Evolutionary conservation across 176 grass and related monocot genomes (phyloP).

Genomic region (Carex scoparia): DNA sequence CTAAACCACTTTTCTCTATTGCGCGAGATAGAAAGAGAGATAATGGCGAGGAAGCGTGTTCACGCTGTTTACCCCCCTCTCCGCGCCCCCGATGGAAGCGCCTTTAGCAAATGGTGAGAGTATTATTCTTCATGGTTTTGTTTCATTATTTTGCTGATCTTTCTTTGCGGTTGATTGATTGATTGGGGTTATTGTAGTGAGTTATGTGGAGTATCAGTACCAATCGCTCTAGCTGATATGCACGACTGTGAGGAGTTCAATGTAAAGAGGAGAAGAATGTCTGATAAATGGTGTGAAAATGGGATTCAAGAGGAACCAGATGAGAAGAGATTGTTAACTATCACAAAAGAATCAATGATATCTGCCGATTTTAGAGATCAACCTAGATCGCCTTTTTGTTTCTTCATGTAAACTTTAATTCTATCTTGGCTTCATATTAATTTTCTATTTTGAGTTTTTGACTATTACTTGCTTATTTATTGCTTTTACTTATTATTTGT

Average conservation of each 20-base stretch:
- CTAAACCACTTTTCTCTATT: not conserved
- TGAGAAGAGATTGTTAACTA: not conserved
- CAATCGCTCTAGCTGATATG: slow-evolving; percentile 32
- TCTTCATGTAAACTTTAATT: slow-evolving; percentile 24
- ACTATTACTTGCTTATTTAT: not conserved
- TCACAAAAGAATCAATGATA: not conserved
- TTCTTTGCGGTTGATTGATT: not conserved
- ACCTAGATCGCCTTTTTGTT: slow-evolving; percentile 28
- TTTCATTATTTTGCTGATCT: not conserved
- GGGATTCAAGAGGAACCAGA: not conserved
- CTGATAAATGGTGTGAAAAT: not conserved
- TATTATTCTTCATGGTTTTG: not conserved
- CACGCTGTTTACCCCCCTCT: not conserved
- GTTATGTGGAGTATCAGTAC: slow-evolving; percentile 10
- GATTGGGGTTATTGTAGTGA: slow-evolving; percentile 11
- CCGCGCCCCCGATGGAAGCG: slow-evolving; percentile 32
- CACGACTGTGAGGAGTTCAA: slow-evolving; percentile 24
- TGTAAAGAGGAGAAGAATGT: slow-evolving; percentile 1
- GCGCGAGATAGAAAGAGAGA: slow-evolving; percentile 14
- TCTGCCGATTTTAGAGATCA: slow-evolving; percentile 8
- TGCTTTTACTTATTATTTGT: not conserved
- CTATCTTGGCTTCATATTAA: not conserved
- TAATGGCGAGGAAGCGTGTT: slow-evolving; percentile 26
- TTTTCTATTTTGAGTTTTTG: not conserved
- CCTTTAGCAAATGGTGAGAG: slow-evolving; percentile 29